Percentiles rank a stretch among this genome's conserved stretches.
These are phyloP conservation scores for Dactylellina cionopaga DNA, from an alignment of 2,329 filamentous ascomycete genomes.

Conservation along the genomic window DNA sequence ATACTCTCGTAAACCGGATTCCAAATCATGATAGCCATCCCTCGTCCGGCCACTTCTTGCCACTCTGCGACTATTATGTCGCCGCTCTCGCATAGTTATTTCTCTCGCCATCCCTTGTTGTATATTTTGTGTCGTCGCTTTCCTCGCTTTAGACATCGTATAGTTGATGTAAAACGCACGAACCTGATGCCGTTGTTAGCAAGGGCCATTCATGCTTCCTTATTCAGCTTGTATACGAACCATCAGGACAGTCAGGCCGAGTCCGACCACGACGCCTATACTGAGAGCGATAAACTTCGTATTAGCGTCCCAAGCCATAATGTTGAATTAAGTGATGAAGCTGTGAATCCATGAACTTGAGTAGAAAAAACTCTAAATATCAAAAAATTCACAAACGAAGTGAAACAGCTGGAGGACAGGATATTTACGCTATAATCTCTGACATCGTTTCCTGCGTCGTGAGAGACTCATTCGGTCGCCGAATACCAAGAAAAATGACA, in stretches of 20 bases:
- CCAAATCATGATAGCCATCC: constrained; percentile 40
- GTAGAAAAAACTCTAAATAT: constrained; percentile 18
- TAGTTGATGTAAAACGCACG: constrained; percentile 51
- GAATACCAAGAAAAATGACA: constrained; percentile 48
- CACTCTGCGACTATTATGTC: constrained; percentile 23
- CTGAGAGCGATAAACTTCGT: constrained; percentile 41
- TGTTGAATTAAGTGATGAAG: constrained; percentile 18
- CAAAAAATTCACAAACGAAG: constrained; percentile 36
- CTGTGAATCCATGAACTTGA: constrained; percentile 7
- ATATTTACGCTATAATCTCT: constrained; percentile 52
- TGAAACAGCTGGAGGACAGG: constrained; percentile 2
- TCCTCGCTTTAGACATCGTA: constrained; percentile 37
- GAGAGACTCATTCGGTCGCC: constrained; percentile 32
- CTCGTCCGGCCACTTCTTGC: constrained; percentile 38
- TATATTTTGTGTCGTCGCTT: constrained; percentile 15
- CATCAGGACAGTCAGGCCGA: constrained; percentile 50
- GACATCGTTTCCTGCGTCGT: constrained; percentile 37
- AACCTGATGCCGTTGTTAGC: constrained; percentile 1
- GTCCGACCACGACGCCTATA: constrained; percentile 51
- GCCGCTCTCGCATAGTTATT: constrained; percentile 36
- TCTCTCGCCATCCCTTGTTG: constrained; percentile 38
- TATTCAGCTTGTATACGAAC: background rate
- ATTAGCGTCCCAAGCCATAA: constrained; percentile 42
- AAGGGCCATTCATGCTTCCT: background rate
- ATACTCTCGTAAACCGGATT: constrained; percentile 48